Percentiles rank a stretch among this genome's conserved stretches.
These are phyloP conservation scores for Quercus wislizeni DNA, from an alignment of 306 rosid genomes.

Conservation along the genomic window DNA sequence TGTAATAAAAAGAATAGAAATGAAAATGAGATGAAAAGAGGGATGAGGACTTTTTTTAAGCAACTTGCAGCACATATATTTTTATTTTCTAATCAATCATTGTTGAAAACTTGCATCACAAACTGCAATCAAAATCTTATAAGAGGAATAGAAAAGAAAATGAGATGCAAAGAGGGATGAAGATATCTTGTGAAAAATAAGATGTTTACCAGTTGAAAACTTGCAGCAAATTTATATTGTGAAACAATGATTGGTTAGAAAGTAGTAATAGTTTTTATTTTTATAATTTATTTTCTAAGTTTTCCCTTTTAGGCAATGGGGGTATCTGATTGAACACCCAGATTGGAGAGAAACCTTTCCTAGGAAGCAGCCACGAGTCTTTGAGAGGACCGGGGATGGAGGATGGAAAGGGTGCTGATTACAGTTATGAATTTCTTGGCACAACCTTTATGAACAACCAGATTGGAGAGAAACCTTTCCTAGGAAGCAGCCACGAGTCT, in stretches of 20 bases:
- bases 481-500: constrained; percentile 45
- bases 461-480: constrained; percentile 74
- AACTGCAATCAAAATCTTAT: too few relatives aligned
- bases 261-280: neutral
- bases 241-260: neutral
- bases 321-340: constrained; percentile 67
- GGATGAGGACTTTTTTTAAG: too few relatives aligned
- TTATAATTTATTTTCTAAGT: neutral
- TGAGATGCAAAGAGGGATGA: too few relatives aligned
- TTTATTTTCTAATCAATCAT: too few relatives aligned
- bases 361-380: constrained; percentile 49
- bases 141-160: too few relatives aligned
- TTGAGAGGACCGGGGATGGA: constrained; percentile 54
- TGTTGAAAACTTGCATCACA: too few relatives aligned
- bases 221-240: neutral
- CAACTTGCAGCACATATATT: too few relatives aligned
- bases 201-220: neutral
- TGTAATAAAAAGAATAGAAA: too few relatives aligned
- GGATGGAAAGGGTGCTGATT: constrained; percentile 61
- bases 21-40: too few relatives aligned
- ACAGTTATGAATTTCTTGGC: neutral
- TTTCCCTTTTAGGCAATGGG: constrained; percentile 54
- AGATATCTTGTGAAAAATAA: too few relatives aligned
- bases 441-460: constrained; percentile 15
- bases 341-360: constrained; percentile 76